These are phyloP conservation scores for Claviceps paspali DNA, from an alignment of 2,329 filamentous ascomycete genomes.

Conservation along the genomic window DNA sequence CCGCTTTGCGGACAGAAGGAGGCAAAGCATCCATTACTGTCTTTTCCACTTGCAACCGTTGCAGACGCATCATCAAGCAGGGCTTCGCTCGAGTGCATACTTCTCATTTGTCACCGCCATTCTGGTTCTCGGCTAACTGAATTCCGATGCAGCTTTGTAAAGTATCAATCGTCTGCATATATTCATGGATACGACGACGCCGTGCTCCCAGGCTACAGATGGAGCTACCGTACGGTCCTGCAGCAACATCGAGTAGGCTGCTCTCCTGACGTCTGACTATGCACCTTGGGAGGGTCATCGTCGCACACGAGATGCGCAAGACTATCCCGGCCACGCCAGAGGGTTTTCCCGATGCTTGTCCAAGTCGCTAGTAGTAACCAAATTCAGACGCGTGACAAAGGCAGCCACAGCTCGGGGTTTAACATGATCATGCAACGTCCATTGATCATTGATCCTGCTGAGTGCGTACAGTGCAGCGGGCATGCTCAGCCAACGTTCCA, in stretches of 20 bases:
- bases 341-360: slow-evolving; percentile 3
- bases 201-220: slow-evolving; percentile 1
- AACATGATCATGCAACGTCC: neutral
- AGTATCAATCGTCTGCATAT: slow-evolving; percentile 2
- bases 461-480: neutral
- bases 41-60: no score
- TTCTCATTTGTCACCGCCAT: slow-evolving; percentile 2
- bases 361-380: slow-evolving; percentile 5
- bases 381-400: slow-evolving; percentile 4
- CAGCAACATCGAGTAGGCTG: slow-evolving; percentile 3
- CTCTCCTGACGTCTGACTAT: neutral
- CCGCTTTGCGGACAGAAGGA: neutral
- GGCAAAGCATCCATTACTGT: no score
- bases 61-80: neutral
- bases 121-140: slow-evolving; percentile 5
- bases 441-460: neutral
- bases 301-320: slow-evolving; percentile 3
- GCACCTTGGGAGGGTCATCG: neutral
- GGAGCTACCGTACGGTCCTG: neutral
- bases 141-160: slow-evolving; percentile 1
- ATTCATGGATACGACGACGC: slow-evolving; percentile 1
- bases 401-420: slow-evolving; percentile 1
- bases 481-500: slow-evolving; percentile 1
- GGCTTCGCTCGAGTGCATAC: neutral
- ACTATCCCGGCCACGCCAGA: slow-evolving; percentile 3